phyloP scores from a whole-genome alignment of 257 asterid species.

The Orobanche coerulescens region DNA sequence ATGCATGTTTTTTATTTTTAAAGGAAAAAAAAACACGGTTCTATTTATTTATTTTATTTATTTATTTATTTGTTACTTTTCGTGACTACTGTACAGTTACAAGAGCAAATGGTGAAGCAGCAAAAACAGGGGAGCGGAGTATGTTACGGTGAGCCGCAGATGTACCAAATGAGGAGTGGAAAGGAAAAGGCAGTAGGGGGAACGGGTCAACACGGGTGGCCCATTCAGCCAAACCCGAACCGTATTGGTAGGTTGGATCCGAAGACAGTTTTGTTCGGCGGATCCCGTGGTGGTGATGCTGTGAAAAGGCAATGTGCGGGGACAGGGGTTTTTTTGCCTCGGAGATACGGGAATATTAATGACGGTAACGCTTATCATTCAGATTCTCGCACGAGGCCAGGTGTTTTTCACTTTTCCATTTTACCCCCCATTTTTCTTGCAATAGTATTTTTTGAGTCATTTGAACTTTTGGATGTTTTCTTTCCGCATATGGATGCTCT shows the following conservation, averaged over 20 bases:
- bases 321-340: slow-evolving; percentile 78
- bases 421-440: not conserved
- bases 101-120: slow-evolving; percentile 30
- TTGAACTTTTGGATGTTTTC: not conserved
- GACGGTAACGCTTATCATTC: slow-evolving; percentile 19
- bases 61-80: not conserved
- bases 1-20: no score
- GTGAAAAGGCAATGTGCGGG: slow-evolving; percentile 51
- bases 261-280: slow-evolving; percentile 22
- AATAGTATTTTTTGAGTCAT: not conserved
- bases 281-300: slow-evolving; percentile 24
- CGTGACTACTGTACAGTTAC: slow-evolving; percentile 1
- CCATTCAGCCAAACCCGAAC: slow-evolving; percentile 24
- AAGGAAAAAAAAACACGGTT: no score
- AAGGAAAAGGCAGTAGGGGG: slow-evolving; percentile 18
- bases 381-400: slow-evolving; percentile 49
- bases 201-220: slow-evolving; percentile 32
- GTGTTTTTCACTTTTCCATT: slow-evolving; percentile 25
- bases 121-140: slow-evolving; percentile 28
- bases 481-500: no score
- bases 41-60: not conserved
- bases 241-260: slow-evolving; percentile 22
- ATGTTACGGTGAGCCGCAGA: slow-evolving; percentile 35
- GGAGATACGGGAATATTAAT: slow-evolving; percentile 33
- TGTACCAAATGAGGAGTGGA: slow-evolving; percentile 19